phyloP scores from a whole-genome alignment of 768 basidiomycete species.

The Cystobasidium ongulense region DNA sequence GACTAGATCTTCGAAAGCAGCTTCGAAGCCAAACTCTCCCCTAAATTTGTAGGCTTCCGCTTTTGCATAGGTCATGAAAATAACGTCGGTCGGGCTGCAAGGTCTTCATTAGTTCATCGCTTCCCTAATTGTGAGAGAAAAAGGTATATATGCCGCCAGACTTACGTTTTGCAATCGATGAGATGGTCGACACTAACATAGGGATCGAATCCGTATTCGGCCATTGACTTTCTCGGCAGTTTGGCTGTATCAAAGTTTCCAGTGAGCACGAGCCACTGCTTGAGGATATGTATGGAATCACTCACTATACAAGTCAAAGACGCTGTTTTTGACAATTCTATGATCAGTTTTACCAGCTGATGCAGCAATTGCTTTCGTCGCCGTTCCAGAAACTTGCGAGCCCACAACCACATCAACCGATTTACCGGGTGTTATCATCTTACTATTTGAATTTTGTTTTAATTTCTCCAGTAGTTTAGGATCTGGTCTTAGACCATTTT shows the following conservation, averaged over 20 bases:
- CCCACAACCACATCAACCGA: not conserved
- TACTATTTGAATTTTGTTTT: constrained; percentile 9
- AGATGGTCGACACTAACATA: constrained; percentile 11
- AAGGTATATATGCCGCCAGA: not conserved
- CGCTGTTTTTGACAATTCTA: constrained; percentile 1
- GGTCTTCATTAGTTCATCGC: not conserved
- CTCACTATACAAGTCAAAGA: constrained; percentile 38
- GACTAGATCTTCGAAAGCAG: constrained; percentile 40
- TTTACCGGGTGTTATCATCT: not conserved
- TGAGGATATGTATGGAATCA: not conserved
- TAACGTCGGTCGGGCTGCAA: constrained; percentile 35
- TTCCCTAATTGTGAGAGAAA: not conserved
- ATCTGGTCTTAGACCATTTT: constrained; percentile 34
- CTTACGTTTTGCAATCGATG: constrained; percentile 34
- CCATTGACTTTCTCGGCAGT: not conserved
- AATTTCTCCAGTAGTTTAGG: constrained; percentile 34
- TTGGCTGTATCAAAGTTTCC: not conserved
- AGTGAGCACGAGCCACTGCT: not conserved
- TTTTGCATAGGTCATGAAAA: constrained; percentile 33
- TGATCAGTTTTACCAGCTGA: not conserved
- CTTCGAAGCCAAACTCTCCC: constrained; percentile 39
- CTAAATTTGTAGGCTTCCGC: constrained; percentile 30
- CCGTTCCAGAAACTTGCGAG: not conserved
- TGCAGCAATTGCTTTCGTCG: not conserved
- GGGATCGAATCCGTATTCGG: not conserved